Conservation (phyloP, 352 stramenopile species). For the Phytophthora ramorum region DNA sequence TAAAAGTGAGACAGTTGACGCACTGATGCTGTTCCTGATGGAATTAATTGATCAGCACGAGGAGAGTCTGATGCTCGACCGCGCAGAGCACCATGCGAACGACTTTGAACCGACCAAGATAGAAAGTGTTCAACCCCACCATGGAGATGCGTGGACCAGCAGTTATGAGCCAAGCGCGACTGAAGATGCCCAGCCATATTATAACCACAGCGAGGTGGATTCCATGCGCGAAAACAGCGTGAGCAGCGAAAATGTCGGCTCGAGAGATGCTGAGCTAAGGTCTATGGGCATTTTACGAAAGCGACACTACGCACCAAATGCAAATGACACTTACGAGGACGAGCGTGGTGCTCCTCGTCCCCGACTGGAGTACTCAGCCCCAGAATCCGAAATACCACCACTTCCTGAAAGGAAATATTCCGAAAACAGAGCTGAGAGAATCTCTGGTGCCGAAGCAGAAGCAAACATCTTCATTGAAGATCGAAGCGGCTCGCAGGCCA, state of each 20-base stretch:
- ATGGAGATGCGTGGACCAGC: not conserved
- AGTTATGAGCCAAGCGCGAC: not conserved
- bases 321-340: conserved; percentile 20
- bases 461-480: conserved; percentile 57
- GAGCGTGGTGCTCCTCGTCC: conserved; percentile 32
- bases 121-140: conserved; percentile 9
- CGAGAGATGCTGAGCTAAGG: conserved; percentile 23
- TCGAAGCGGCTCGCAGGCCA: conserved; percentile 45
- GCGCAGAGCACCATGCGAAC: conserved; percentile 17
- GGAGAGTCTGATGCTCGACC: conserved; percentile 34
- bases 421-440: conserved; percentile 3
- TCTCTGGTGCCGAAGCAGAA: not conserved
- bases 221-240: conserved; percentile 1
- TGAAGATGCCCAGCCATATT: not conserved
- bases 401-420: conserved; percentile 7
- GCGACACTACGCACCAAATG: conserved; percentile 37
- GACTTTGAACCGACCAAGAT: conserved; percentile 3
- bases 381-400: conserved; percentile 8
- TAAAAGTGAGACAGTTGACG: conserved; percentile 49
- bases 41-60: conserved; percentile 44
- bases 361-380: conserved; percentile 27
- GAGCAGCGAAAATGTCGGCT: conserved; percentile 1
- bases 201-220: conserved; percentile 4
- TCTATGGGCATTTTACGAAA: conserved; percentile 40
- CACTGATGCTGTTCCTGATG: conserved; percentile 53